phyloP scores from a whole-genome alignment of 805 yeast species.

The Blastobotrys muscicola region DNA sequence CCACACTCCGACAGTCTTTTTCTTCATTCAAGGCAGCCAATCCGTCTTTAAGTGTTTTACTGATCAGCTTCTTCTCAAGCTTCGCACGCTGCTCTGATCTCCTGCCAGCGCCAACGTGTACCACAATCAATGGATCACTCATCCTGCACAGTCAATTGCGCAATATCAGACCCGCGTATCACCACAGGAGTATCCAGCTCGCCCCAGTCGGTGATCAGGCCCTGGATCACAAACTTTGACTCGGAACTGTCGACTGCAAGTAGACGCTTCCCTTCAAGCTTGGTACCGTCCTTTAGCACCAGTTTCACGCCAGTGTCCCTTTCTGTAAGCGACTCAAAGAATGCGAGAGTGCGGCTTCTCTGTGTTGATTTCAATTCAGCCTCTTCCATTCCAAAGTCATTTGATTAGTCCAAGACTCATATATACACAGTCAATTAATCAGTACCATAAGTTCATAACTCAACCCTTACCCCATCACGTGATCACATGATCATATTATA shows the following conservation, averaged over 20 bases:
- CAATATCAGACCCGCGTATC: conserved; percentile 15
- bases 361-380: neutral
- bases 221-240: conserved; percentile 12
- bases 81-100: conserved; percentile 15
- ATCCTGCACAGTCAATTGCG: conserved; percentile 1
- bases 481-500: no score
- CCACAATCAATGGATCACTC: conserved; percentile 14
- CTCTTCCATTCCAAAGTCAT: neutral
- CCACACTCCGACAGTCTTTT: conserved; percentile 13
- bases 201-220: conserved; percentile 17
- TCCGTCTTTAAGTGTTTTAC: conserved; percentile 16
- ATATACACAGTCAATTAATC: no score
- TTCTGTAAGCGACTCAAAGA: conserved; percentile 1
- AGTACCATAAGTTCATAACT: no score
- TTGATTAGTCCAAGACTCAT: no score
- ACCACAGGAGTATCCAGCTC: conserved; percentile 6
- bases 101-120: conserved; percentile 29
- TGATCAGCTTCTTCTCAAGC: conserved; percentile 11
- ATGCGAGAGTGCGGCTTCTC: neutral
- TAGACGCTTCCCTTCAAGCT: conserved; percentile 9
- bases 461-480: no score
- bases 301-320: conserved; percentile 6
- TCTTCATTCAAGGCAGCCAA: conserved; percentile 14
- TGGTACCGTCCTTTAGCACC: conserved; percentile 4
- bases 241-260: conserved; percentile 16